phyloP scores from a whole-genome alignment of 176 grass and related monocot species.

The Juncus effusus region DNA sequence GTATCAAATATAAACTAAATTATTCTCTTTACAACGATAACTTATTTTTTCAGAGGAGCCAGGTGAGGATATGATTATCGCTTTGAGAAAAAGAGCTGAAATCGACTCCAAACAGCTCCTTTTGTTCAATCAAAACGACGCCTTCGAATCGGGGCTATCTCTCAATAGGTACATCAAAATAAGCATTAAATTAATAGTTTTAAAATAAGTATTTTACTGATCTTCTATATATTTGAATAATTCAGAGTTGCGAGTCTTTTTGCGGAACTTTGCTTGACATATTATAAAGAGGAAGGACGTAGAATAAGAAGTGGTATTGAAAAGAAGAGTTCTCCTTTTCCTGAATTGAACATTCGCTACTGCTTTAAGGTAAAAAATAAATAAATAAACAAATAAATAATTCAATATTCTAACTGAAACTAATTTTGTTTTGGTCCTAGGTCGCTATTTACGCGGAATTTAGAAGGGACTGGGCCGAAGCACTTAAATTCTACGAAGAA shows the following conservation, averaged over 20 bases:
- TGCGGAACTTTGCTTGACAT: slow-evolving; percentile 71
- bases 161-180: slow-evolving; percentile 59
- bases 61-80: slow-evolving; percentile 70
- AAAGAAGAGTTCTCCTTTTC: slow-evolving; percentile 76
- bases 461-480: slow-evolving; percentile 87
- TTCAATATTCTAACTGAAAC: slow-evolving; percentile 2
- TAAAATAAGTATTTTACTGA: neutral
- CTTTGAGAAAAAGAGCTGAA: slow-evolving; percentile 87
- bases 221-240: slow-evolving; percentile 16
- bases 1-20: no score
- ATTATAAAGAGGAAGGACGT: slow-evolving; percentile 85
- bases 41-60: slow-evolving; percentile 59
- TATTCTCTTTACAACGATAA: slow-evolving; percentile 3
- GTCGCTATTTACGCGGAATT: slow-evolving; percentile 96
- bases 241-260: slow-evolving; percentile 64
- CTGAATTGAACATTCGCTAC: slow-evolving; percentile 80
- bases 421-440: slow-evolving; percentile 34
- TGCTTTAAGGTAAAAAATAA: slow-evolving; percentile 67
- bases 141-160: slow-evolving; percentile 63
- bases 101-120: slow-evolving; percentile 75
- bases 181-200: neutral
- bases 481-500: slow-evolving; percentile 94
- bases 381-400: neutral
- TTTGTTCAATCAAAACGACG: slow-evolving; percentile 64
- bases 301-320: slow-evolving; percentile 81